Evolutionary conservation across 768 basidiomycete species (phyloP).

Genomic region (Tremella mesenterica): DNA sequence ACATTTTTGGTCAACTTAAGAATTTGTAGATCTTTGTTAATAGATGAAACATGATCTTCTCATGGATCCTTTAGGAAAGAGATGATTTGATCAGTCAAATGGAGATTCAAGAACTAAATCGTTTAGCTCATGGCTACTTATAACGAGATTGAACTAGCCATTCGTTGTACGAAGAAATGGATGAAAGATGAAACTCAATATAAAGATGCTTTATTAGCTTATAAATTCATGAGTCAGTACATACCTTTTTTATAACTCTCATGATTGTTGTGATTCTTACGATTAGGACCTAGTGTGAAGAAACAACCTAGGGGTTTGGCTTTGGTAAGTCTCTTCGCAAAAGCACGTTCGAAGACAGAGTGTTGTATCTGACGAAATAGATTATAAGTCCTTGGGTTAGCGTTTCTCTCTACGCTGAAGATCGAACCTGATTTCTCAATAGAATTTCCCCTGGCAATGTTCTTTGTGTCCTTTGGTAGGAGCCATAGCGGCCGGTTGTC

Average conservation of each 20-base stretch:
- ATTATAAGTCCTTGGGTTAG: slow-evolving; percentile 42
- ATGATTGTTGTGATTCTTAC: not conserved
- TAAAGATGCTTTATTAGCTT: slow-evolving; percentile 32
- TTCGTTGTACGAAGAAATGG: slow-evolving; percentile 34
- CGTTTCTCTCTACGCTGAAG: not conserved
- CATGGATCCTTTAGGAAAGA: too few relatives aligned
- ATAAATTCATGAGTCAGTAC: slow-evolving; percentile 35
- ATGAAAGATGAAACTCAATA: slow-evolving; percentile 37
- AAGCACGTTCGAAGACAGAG: not conserved
- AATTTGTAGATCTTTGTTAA: not conserved
- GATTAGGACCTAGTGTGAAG: slow-evolving; percentile 28
- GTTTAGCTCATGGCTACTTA: slow-evolving; percentile 22
- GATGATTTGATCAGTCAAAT: too few relatives aligned
- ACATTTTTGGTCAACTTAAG: slow-evolving; percentile 1
- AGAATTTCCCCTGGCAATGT: slow-evolving; percentile 43
- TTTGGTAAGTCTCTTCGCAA: slow-evolving; percentile 15
- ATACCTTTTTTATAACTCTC: not conserved
- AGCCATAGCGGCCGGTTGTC: slow-evolving; percentile 45
- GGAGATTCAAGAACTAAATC: too few relatives aligned
- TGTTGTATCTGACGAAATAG: not conserved
- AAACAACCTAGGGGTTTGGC: slow-evolving; percentile 43
- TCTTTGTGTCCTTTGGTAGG: slow-evolving; percentile 34
- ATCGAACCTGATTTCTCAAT: not conserved
- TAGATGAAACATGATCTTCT: too few relatives aligned
- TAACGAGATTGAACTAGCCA: slow-evolving; percentile 39